phyloP scores from a whole-genome alignment of 2,329 filamentous ascomycete species.

The Cladophialophora chaetospira region DNA sequence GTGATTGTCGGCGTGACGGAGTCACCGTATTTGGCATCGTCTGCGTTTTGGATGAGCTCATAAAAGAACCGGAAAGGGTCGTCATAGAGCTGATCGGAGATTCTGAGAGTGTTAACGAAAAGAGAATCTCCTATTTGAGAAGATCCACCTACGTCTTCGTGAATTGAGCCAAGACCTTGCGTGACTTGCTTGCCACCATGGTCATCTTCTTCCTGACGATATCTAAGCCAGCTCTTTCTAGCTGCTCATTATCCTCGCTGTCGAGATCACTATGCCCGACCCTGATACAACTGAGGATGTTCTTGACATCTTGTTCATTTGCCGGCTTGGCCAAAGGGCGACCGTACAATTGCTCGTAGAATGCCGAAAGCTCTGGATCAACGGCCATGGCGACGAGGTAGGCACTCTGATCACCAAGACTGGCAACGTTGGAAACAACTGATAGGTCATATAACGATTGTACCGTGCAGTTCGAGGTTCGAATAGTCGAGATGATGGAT shows the following conservation, averaged over 20 bases:
- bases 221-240: slow-evolving; percentile 5
- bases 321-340: slow-evolving; percentile 12
- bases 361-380: slow-evolving; percentile 13
- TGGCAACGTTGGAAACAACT: not conserved
- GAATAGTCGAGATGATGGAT: not conserved
- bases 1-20: slow-evolving; percentile 4
- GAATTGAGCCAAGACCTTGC: slow-evolving; percentile 14
- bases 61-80: slow-evolving; percentile 34
- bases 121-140: not conserved
- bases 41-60: slow-evolving; percentile 47
- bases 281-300: slow-evolving; percentile 21
- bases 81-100: slow-evolving; percentile 23
- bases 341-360: slow-evolving; percentile 16
- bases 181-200: slow-evolving; percentile 8
- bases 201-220: slow-evolving; percentile 10
- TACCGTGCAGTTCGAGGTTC: not conserved
- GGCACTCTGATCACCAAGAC: not conserved
- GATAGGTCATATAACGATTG: not conserved
- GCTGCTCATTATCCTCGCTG: slow-evolving; percentile 13
- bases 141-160: slow-evolving; percentile 19
- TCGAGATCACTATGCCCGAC: slow-evolving; percentile 14
- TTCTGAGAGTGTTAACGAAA: slow-evolving; percentile 7
- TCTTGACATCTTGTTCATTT: slow-evolving; percentile 17
- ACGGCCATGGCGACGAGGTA: slow-evolving; percentile 9
- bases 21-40: slow-evolving; percentile 37